These are phyloP conservation scores for Cryptosporidium andersoni DNA, from an alignment of 169 alveolate species.

Conservation along the genomic window DNA sequence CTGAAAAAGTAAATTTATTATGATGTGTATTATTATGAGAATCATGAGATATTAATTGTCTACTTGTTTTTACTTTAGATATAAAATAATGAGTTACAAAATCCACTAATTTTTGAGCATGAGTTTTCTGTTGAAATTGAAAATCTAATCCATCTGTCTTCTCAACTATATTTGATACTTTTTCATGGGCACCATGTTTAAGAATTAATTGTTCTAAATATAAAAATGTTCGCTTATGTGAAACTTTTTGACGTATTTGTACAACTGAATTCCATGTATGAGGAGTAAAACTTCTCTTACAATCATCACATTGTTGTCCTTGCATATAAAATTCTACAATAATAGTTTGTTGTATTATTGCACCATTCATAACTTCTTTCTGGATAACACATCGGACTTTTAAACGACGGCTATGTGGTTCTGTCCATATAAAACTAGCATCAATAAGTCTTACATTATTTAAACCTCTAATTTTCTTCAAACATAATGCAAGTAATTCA, in stretches of 20 bases:
- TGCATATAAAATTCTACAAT: conserved; percentile 89
- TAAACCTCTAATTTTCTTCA: conserved; percentile 94
- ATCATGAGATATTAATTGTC: conserved; percentile 92
- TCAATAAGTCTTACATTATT: conserved; percentile 91
- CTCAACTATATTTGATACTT: conserved; percentile 90
- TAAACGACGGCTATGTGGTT: conserved; percentile 95
- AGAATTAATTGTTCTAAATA: conserved; percentile 95
- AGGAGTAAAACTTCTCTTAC: conserved; percentile 97
- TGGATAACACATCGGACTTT: conserved; percentile 94
- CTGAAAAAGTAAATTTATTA: conserved; percentile 90
- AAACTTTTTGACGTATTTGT: conserved; percentile 95
- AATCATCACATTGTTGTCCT: conserved; percentile 95
- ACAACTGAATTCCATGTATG: conserved; percentile 97
- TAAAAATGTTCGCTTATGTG: conserved; percentile 94
- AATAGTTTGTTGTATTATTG: conserved; percentile 88
- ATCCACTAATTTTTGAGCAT: conserved; percentile 94
- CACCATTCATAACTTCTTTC: conserved; percentile 92
- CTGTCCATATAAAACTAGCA: conserved; percentile 95
- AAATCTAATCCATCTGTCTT: conserved; percentile 97
- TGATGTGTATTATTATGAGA: conserved; percentile 87
- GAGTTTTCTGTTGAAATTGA: conserved; percentile 90
- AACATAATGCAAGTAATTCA: conserved; percentile 95
- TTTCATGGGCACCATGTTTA: conserved; percentile 92
- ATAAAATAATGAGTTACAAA: conserved; percentile 85
- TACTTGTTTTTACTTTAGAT: conserved; percentile 87